These are phyloP conservation scores for Eucalyptus caleyi DNA, from an alignment of 345 rosid genomes.

Conservation along the genomic window DNA sequence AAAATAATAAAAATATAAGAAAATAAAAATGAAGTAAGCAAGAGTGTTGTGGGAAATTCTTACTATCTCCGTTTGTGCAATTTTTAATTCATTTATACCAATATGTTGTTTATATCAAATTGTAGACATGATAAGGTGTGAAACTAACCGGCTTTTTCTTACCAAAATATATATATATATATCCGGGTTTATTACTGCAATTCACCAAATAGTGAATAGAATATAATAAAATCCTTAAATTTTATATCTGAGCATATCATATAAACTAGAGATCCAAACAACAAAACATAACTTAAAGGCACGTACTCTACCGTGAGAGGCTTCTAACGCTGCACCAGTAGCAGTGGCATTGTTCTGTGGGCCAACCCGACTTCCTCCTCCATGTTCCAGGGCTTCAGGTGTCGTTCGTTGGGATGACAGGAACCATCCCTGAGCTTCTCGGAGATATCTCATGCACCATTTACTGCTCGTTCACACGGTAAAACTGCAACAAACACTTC, in stretches of 20 bases:
- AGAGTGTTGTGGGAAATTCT: too few relatives aligned
- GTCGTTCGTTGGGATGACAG: neutral
- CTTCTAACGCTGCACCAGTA: neutral
- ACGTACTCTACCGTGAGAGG: neutral
- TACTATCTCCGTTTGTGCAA: too few relatives aligned
- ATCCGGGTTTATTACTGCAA: fast-evolving
- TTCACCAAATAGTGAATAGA: too few relatives aligned
- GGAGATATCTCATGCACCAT: neutral
- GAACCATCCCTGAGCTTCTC: neutral
- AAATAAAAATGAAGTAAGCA: fast-evolving
- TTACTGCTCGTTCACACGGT: neutral
- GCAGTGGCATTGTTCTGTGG: neutral
- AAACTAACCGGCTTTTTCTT: too few relatives aligned
- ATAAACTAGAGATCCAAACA: too few relatives aligned
- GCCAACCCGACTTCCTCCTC: neutral
- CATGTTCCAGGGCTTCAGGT: neutral
- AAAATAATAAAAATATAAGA: too few relatives aligned
- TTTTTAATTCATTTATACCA: too few relatives aligned
- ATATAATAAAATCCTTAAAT: too few relatives aligned
- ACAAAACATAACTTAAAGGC: neutral
- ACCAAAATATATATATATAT: too few relatives aligned
- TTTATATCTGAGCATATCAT: too few relatives aligned
- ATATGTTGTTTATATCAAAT: too few relatives aligned
- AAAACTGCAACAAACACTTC: neutral
- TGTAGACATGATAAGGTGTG: too few relatives aligned